Percentiles rank a stretch among this genome's conserved stretches.
These are phyloP conservation scores for Apiospora hydei DNA, from an alignment of 2,329 filamentous ascomycete species.

Conservation along the genomic window DNA sequence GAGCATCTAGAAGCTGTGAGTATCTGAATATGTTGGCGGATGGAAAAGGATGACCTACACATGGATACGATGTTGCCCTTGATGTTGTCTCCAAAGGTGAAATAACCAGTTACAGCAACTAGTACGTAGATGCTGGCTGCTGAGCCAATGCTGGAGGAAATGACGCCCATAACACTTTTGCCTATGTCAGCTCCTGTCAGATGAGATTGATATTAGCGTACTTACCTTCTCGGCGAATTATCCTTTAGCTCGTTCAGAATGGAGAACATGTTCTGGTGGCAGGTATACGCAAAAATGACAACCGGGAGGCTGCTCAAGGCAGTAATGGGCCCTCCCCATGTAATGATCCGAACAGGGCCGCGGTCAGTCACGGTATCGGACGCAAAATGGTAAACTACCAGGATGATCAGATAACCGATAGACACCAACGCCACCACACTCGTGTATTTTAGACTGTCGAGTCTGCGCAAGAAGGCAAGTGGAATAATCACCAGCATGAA, in stretches of 20 bases:
- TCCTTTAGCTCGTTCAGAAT: conserved; percentile 94
- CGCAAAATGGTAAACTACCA: conserved; percentile 92
- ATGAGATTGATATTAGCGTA: neutral
- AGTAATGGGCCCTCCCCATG: conserved; percentile 80
- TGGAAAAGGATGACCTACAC: conserved; percentile 62
- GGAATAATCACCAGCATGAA: conserved; percentile 98
- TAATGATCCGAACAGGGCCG: conserved; percentile 76
- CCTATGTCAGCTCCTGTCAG: conserved; percentile 28
- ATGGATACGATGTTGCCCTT: conserved; percentile 93
- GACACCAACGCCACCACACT: conserved; percentile 90
- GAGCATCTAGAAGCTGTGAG: conserved; percentile 57
- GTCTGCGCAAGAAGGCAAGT: conserved; percentile 85
- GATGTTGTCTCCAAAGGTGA: conserved; percentile 92
- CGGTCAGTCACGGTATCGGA: conserved; percentile 79
- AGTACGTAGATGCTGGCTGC: conserved; percentile 88
- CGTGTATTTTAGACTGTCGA: conserved; percentile 98
- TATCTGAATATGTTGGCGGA: neutral
- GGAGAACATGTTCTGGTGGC: conserved; percentile 99
- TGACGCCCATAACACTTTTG: conserved; percentile 77
- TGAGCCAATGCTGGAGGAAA: conserved; percentile 84
- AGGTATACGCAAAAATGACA: conserved; percentile 99
- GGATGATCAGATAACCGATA: conserved; percentile 90
- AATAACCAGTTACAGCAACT: conserved; percentile 92
- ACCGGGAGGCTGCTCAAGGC: conserved; percentile 89
- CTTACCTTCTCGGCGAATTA: conserved; percentile 69